A percentile compares a stretch with the other conserved stretches of the same genome.
These are phyloP conservation scores for Pittosporum tobira DNA, from an alignment of 129 eudicot genomes.

Conservation along the genomic window DNA sequence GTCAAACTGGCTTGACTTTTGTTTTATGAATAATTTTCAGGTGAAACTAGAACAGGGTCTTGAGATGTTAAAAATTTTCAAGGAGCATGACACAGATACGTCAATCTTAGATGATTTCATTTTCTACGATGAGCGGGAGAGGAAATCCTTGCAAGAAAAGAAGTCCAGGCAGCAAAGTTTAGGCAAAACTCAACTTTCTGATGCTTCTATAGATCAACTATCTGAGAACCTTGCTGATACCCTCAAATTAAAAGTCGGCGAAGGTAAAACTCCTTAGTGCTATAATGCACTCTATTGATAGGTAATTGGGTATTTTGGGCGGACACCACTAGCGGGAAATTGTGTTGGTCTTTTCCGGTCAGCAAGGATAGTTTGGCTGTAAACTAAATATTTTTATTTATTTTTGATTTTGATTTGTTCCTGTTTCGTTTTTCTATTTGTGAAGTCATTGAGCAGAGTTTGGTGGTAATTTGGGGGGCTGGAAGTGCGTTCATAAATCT, in stretches of 20 bases:
- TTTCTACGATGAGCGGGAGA: constrained; percentile 7
- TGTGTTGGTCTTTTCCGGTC: neutral
- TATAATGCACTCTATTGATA: neutral
- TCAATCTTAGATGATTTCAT: constrained; percentile 8
- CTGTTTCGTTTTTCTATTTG: neutral
- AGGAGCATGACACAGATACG: constrained; percentile 5
- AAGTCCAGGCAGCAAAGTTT: constrained; percentile 3
- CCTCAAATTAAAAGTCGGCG: constrained; percentile 1
- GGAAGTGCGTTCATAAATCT: neutral
- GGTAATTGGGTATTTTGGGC: neutral
- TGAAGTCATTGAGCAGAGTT: neutral
- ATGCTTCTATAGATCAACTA: constrained; percentile 4
- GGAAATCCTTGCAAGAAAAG: constrained; percentile 1
- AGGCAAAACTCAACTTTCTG: neutral
- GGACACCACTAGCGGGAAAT: neutral
- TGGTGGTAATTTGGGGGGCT: neutral
- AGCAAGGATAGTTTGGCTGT: constrained; percentile 2
- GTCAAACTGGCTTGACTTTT: neutral
- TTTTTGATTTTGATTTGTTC: neutral
- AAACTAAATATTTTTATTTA: neutral
- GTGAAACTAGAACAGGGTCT: constrained; percentile 10
- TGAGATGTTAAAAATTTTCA: constrained; percentile 11
- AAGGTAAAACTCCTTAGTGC: neutral
- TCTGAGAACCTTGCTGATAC: constrained; percentile 8
- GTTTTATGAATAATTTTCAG: neutral